Percentiles rank a stretch among this genome's conserved stretches.
These are phyloP conservation scores for Diatrype stigma DNA, from an alignment of 2,329 filamentous ascomycete genomes.

Conservation along the genomic window DNA sequence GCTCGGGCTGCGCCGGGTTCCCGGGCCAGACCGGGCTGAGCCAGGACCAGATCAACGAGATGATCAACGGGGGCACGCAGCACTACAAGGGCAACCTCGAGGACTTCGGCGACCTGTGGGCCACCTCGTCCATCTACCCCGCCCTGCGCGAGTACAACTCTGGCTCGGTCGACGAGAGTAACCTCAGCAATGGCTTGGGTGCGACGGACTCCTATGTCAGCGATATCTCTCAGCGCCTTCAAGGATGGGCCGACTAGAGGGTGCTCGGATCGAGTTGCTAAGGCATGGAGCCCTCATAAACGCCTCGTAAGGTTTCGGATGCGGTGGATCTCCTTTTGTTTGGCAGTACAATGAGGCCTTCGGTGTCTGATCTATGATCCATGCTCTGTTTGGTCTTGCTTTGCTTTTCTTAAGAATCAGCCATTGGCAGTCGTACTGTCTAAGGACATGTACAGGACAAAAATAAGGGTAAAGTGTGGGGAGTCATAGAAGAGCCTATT, in stretches of 20 bases:
- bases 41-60: conserved; percentile 30
- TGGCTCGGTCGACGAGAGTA: conserved; percentile 28
- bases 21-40: conserved; percentile 26
- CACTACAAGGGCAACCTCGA: conserved; percentile 26
- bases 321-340: too few relatives aligned
- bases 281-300: too few relatives aligned
- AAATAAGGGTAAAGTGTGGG: too few relatives aligned
- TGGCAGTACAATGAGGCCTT: too few relatives aligned
- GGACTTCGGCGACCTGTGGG: conserved; percentile 23
- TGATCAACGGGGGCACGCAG: conserved; percentile 26
- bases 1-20: conserved; percentile 30
- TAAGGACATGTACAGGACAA: too few relatives aligned
- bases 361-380: too few relatives aligned
- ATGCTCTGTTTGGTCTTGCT: too few relatives aligned
- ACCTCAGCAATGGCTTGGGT: conserved; percentile 32
- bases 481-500: too few relatives aligned
- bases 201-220: conserved; percentile 35
- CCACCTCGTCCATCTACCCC: conserved; percentile 31
- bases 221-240: conserved; percentile 34
- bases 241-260: conserved; percentile 30
- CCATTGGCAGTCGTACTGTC: too few relatives aligned
- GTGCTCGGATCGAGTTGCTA: too few relatives aligned
- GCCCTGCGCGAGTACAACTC: conserved; percentile 38
- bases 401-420: too few relatives aligned
- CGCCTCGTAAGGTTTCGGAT: too few relatives aligned